Evolutionary conservation across 139 green algal species (phyloP).

Genomic region (Klebsormidium nitens): DNA sequence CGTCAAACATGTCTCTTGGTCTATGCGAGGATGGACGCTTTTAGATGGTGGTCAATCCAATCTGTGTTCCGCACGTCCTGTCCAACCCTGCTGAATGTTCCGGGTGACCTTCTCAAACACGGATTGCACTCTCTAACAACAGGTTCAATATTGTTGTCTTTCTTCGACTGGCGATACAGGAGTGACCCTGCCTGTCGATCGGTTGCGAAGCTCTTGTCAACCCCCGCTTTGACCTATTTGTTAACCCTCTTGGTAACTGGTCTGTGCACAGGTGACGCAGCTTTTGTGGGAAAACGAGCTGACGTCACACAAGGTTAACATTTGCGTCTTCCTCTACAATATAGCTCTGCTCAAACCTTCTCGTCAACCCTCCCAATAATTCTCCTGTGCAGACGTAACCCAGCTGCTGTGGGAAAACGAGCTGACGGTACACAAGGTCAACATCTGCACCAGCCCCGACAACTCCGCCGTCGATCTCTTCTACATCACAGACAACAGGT

Average conservation of each 20-base stretch:
- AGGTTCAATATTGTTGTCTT: no score
- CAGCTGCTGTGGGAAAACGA: conserved; percentile 60
- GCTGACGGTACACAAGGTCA: conserved; percentile 50
- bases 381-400: conserved; percentile 54
- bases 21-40: no score
- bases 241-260: neutral
- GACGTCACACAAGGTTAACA: neutral
- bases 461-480: conserved; percentile 65
- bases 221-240: neutral
- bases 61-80: no score
- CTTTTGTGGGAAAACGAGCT: neutral
- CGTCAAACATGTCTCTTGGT: no score
- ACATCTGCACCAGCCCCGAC: conserved; percentile 58
- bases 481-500: conserved; percentile 61
- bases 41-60: no score
- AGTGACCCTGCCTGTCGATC: no score
- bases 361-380: no score
- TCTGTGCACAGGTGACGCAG: neutral
- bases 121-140: no score
- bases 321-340: neutral
- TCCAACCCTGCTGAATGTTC: no score
- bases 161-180: no score
- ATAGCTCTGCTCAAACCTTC: neutral
- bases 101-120: no score
- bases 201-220: neutral